A percentile compares a stretch with the other conserved stretches of the same genome.
Evolutionary conservation across 2,329 filamentous ascomycete species (phyloP).

Genomic region (Monosporascus sp.): DNA sequence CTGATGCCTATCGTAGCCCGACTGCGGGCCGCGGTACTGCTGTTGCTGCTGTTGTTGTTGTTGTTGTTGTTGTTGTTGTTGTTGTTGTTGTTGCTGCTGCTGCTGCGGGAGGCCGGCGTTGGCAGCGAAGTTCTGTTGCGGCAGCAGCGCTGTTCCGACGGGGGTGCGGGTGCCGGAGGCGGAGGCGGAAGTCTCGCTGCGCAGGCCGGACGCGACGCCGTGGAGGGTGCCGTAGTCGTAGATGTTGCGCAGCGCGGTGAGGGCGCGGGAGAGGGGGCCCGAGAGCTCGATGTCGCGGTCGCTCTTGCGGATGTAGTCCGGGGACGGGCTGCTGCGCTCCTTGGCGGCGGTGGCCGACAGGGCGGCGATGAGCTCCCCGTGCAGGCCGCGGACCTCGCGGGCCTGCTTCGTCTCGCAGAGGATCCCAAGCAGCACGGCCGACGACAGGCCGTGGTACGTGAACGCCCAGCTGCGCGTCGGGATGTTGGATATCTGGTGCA

Average conservation of each 20-base stretch:
- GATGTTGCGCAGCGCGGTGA: conserved; percentile 58
- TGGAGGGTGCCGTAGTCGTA: conserved; percentile 59
- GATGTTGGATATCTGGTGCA: conserved; percentile 63
- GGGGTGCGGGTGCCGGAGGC: conserved; percentile 38
- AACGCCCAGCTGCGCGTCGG: conserved; percentile 64
- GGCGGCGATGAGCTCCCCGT: conserved; percentile 58
- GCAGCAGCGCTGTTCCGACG: conserved; percentile 40
- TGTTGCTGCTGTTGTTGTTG: conserved; percentile 15
- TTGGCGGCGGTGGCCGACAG: conserved; percentile 60
- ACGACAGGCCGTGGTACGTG: conserved; percentile 62
- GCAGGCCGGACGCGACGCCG: conserved; percentile 36
- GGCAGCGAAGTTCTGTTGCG: conserved; percentile 18
- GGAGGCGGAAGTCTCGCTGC: conserved; percentile 34
- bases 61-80: conserved; percentile 21
- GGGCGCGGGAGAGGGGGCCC: conserved; percentile 54
- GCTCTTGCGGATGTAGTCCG: conserved; percentile 46
- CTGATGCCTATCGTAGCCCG: conserved; percentile 46
- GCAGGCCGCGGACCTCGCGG: conserved; percentile 56
- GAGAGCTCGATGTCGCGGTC: conserved; percentile 58
- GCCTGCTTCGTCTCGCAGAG: conserved; percentile 58
- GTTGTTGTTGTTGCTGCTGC: conserved; percentile 16
- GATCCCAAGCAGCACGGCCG: conserved; percentile 58
- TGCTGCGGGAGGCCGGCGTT: conserved; percentile 42
- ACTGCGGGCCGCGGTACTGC: conserved; percentile 17
- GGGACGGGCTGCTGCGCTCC: conserved; percentile 47